These are phyloP conservation scores for Haplosporangium sp. DNA, from an alignment of 371 early-diverging fungal species.

Conservation along the genomic window DNA sequence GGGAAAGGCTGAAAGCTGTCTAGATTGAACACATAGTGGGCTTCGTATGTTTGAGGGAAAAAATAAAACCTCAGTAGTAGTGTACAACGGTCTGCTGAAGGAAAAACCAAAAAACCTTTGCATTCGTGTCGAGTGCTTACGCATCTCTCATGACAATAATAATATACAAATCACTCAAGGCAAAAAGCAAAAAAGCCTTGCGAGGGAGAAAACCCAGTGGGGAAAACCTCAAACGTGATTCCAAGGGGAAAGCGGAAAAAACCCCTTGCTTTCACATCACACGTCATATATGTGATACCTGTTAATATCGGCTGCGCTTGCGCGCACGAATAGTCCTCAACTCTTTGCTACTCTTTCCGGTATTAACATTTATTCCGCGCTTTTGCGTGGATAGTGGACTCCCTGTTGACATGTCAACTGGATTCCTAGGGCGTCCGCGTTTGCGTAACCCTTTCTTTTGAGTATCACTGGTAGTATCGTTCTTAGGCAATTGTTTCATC, in stretches of 20 bases:
- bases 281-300: neutral
- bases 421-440: neutral
- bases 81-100: neutral
- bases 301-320: neutral
- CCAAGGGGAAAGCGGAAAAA: conserved; percentile 4
- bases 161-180: conserved; percentile 4
- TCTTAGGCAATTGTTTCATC: neutral
- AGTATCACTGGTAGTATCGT: neutral
- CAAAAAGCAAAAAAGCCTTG: conserved; percentile 4
- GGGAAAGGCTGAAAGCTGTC: too few relatives aligned
- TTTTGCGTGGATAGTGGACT: neutral
- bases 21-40: too few relatives aligned
- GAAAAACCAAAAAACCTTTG: conserved; percentile 5
- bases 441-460: neutral
- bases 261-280: neutral
- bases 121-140: neutral
- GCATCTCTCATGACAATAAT: conserved; percentile 5
- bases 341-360: neutral
- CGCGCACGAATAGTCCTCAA: neutral
- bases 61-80: too few relatives aligned
- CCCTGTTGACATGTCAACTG: neutral
- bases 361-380: neutral
- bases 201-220: neutral
- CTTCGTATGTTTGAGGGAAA: too few relatives aligned
- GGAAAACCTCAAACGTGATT: conserved; percentile 8